phyloP scores from a whole-genome alignment of 1,284 basidiomycete species.

The Puccinia triticina region DNA sequence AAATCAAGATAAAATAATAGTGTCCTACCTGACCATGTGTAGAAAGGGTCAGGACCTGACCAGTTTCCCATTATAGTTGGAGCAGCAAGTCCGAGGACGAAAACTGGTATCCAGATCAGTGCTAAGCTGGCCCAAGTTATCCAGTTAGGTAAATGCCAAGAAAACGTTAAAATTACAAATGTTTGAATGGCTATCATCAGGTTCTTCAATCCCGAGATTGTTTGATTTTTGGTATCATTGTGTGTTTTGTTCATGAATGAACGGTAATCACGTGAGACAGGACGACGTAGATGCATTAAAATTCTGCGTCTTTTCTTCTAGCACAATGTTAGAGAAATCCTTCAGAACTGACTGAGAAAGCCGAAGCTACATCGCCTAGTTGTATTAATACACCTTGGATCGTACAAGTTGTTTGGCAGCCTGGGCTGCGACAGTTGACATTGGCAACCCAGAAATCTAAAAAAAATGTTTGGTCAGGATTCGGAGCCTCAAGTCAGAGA shows the following conservation, averaged over 20 bases:
- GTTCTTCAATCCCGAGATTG: slow-evolving; percentile 30
- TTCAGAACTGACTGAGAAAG: slow-evolving; percentile 36
- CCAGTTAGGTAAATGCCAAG: slow-evolving; percentile 49
- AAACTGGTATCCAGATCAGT: slow-evolving; percentile 28
- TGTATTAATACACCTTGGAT: slow-evolving; percentile 50
- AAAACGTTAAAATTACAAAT: slow-evolving; percentile 45
- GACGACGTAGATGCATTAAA: not conserved
- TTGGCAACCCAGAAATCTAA: slow-evolving; percentile 32
- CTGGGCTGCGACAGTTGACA: not conserved
- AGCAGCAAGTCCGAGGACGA: slow-evolving; percentile 27
- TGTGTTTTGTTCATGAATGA: not conserved
- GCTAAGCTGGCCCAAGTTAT: slow-evolving; percentile 30
- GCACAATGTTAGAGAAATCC: not conserved
- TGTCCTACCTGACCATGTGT: slow-evolving; percentile 43
- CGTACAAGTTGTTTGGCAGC: slow-evolving; percentile 34
- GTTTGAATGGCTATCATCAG: slow-evolving; percentile 50
- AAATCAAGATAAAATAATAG: not conserved
- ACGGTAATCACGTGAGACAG: not conserved
- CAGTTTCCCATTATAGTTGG: slow-evolving; percentile 38
- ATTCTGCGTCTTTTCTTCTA: not conserved
- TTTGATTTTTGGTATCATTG: not conserved
- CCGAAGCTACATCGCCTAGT: slow-evolving; percentile 42
- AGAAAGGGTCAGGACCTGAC: slow-evolving; percentile 37
- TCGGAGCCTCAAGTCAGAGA: not conserved
- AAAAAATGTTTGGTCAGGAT: not conserved